Evolutionary conservation across 1,284 basidiomycete species (phyloP).

Genomic region (Blastosporella zonata): DNA sequence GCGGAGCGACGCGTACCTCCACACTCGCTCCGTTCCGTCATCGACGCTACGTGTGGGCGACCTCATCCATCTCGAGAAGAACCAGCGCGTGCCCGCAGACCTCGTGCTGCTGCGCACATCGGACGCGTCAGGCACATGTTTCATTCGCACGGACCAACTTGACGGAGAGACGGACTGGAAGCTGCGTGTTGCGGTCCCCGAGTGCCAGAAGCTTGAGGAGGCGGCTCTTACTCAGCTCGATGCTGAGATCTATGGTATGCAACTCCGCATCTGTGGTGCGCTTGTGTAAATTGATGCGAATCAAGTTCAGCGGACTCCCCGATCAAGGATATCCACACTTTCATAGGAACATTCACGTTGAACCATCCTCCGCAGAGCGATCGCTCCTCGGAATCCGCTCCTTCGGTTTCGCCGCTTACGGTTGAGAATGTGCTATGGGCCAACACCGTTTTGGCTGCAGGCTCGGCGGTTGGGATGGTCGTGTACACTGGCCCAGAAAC

Average conservation of each 20-base stretch:
- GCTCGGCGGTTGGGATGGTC: conserved; percentile 89
- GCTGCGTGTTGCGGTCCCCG: conserved; percentile 83
- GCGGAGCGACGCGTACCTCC: conserved; percentile 36
- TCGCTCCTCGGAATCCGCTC: conserved; percentile 43
- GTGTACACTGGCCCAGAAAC: conserved; percentile 96
- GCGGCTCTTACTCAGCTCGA: conserved; percentile 70
- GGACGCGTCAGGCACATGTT: conserved; percentile 89
- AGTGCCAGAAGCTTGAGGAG: conserved; percentile 77
- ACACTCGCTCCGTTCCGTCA: conserved; percentile 77
- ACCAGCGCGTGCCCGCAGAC: conserved; percentile 95
- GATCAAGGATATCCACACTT: conserved; percentile 95
- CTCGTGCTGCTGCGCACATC: conserved; percentile 88
- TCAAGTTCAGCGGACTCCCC: conserved; percentile 77
- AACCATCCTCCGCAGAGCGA: conserved; percentile 43
- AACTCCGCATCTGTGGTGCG: background rate
- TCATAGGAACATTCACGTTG: conserved; percentile 89
- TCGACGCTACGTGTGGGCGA: conserved; percentile 91
- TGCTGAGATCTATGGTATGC: conserved; percentile 80
- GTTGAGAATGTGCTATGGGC: conserved; percentile 97
- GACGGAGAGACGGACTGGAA: conserved; percentile 99
- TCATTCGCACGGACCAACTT: conserved; percentile 96
- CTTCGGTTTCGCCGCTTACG: conserved; percentile 75
- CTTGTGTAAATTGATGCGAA: conserved; percentile 16
- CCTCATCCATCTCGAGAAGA: conserved; percentile 92
- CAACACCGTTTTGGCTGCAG: conserved; percentile 96